Evolutionary conservation across 371 early-diverging fungal species (phyloP).

Genomic region (Quaeritorhiza haematococci): DNA sequence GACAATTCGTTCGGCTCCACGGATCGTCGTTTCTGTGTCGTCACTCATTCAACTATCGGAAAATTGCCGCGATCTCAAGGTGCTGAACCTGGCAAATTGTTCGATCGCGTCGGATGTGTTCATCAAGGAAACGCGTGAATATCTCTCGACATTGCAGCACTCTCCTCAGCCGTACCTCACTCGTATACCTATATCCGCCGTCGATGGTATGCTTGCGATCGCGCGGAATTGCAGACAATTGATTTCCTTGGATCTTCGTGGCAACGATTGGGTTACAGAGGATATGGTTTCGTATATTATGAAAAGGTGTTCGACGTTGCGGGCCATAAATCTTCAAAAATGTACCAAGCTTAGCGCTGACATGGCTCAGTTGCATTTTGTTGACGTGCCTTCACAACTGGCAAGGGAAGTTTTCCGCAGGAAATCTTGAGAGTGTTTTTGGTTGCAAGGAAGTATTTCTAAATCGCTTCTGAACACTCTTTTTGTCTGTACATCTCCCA

Average conservation of each 20-base stretch:
- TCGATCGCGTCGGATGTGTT: conserved; percentile 42
- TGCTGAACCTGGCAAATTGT: conserved; percentile 49
- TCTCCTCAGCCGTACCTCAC: conserved; percentile 41
- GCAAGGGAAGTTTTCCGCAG: no score
- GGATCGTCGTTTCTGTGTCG: conserved; percentile 50
- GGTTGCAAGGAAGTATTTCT: no score
- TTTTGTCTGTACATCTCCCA: no score
- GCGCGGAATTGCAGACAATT: conserved; percentile 45
- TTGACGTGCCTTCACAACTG: no score
- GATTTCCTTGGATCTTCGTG: conserved; percentile 40
- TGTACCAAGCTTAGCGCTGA: not conserved
- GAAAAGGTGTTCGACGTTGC: conserved; percentile 8
- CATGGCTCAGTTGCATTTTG: not conserved
- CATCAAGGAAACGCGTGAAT: conserved; percentile 57
- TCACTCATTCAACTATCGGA: conserved; percentile 48
- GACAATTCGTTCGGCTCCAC: conserved; percentile 6
- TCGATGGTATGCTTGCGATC: conserved; percentile 41
- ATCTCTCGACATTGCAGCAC: conserved; percentile 47
- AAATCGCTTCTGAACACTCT: no score
- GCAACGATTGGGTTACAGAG: conserved; percentile 58
- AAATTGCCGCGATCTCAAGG: conserved; percentile 42
- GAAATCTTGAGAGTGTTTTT: no score
- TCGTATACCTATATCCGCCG: conserved; percentile 38
- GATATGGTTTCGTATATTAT: conserved; percentile 25
- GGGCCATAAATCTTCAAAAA: not conserved